A percentile compares a stretch with the other conserved stretches of the same genome.
Evolutionary conservation across 768 basidiomycete species (phyloP).

Genomic region (Cystofilobasidium capitatum): DNA sequence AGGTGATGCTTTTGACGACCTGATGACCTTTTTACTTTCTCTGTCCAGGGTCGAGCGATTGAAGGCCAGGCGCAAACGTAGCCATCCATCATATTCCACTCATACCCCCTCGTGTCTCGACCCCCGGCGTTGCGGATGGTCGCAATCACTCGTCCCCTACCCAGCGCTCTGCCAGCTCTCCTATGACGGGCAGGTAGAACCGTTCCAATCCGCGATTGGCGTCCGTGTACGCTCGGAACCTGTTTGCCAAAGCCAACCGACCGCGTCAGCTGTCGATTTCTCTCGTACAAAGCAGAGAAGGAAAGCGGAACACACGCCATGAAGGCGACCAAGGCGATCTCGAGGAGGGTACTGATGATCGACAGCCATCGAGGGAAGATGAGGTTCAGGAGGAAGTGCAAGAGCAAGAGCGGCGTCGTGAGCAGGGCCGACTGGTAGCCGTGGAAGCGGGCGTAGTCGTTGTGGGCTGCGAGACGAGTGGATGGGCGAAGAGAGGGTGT

Average conservation of each 20-base stretch:
- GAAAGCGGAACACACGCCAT: conserved; percentile 49
- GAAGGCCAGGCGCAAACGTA: too few species aligned
- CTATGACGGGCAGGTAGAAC: conserved; percentile 56
- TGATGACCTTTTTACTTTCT: neutral
- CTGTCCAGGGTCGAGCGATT: too few species aligned
- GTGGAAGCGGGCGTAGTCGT: conserved; percentile 69
- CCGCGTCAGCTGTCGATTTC: neutral
- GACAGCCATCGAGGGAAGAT: conserved; percentile 50
- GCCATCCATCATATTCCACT: too few species aligned
- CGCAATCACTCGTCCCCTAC: conserved; percentile 53
- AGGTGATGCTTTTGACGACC: neutral
- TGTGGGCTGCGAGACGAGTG: too few species aligned
- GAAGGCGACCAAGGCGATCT: conserved; percentile 44
- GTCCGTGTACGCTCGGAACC: conserved; percentile 49
- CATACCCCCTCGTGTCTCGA: too few species aligned
- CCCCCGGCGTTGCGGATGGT: too few species aligned
- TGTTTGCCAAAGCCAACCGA: conserved; percentile 30
- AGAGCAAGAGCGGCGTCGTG: conserved; percentile 52
- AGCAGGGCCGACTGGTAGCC: conserved; percentile 70
- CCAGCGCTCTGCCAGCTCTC: conserved; percentile 59
- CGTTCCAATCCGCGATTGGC: conserved; percentile 49
- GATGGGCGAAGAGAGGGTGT: too few species aligned
- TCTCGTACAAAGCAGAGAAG: neutral
- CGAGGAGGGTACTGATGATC: conserved; percentile 44
- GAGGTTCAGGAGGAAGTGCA: conserved; percentile 50